A percentile compares a stretch with the other conserved stretches of the same genome.
Evolutionary conservation across 495 filamentous ascomycete species (phyloP).

Genomic region (Hypoxylon perforatum): DNA sequence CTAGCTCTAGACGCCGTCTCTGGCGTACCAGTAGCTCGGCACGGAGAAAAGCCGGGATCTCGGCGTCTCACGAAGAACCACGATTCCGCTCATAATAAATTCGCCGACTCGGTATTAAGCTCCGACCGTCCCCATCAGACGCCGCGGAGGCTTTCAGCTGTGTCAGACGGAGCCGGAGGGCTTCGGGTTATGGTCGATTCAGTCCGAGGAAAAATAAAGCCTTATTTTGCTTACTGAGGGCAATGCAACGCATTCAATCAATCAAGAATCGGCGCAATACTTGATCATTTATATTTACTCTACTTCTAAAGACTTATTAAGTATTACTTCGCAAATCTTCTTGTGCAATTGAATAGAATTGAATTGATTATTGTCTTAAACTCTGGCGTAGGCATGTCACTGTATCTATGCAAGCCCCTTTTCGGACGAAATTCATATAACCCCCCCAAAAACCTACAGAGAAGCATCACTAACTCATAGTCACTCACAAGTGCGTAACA

Average conservation of each 20-base stretch:
- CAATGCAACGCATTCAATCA: not conserved
- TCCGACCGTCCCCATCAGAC: slow-evolving; percentile 24
- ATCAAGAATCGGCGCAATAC: not conserved
- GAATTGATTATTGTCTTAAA: no score
- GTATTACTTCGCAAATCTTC: no score
- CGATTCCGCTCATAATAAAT: slow-evolving; percentile 37
- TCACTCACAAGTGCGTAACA: no score
- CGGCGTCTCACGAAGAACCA: slow-evolving; percentile 27
- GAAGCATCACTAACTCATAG: no score
- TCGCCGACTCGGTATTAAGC: slow-evolving; percentile 28
- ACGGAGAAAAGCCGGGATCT: slow-evolving; percentile 49
- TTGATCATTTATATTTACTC: no score
- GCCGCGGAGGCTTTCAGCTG: slow-evolving; percentile 15
- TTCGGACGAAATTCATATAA: no score
- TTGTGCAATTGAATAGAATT: no score
- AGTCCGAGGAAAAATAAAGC: slow-evolving; percentile 13
- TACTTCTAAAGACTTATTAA: no score
- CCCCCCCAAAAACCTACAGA: no score
- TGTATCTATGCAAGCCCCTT: no score
- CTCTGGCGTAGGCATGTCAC: no score
- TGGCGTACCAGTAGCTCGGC: slow-evolving; percentile 19
- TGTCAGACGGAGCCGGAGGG: slow-evolving; percentile 16
- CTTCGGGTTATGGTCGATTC: slow-evolving; percentile 3
- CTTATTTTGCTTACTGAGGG: not conserved
- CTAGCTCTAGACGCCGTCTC: slow-evolving; percentile 27